Evolutionary conservation across 495 filamentous ascomycete species (phyloP).

Genomic region (Aspergillus incahuasiensis): DNA sequence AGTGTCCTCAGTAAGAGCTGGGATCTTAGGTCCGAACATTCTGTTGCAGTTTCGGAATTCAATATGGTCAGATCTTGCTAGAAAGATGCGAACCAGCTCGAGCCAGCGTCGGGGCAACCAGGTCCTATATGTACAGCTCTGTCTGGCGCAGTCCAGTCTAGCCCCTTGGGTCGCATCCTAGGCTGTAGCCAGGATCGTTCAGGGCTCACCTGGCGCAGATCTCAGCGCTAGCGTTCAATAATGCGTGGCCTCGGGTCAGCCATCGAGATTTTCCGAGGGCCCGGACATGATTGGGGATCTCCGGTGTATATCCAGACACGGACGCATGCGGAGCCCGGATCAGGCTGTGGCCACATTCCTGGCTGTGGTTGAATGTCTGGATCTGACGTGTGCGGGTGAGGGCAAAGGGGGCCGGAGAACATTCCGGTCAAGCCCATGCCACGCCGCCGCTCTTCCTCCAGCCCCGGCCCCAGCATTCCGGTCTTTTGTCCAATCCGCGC

Average conservation of each 20-base stretch:
- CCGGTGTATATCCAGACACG: neutral
- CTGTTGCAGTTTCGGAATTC: neutral
- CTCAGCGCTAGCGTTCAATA: neutral
- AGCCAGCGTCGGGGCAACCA: neutral
- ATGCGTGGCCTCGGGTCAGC: neutral
- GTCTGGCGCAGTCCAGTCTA: neutral
- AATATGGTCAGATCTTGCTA: too few species aligned
- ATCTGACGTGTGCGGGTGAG: too few species aligned
- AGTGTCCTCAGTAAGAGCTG: slow-evolving; percentile 9
- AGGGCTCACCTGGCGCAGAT: neutral
- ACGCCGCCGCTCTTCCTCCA: too few species aligned
- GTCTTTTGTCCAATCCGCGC: too few species aligned
- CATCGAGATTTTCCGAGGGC: neutral
- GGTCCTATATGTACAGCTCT: neutral
- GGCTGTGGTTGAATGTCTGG: too few species aligned
- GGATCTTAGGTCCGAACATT: neutral
- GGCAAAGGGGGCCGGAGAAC: too few species aligned
- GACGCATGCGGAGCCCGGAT: neutral
- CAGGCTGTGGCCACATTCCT: too few species aligned
- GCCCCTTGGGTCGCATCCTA: neutral
- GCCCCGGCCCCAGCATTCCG: too few species aligned
- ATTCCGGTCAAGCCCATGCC: too few species aligned
- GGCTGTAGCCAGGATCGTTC: neutral
- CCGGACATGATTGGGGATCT: neutral
- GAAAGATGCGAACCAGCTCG: neutral